phyloP scores from a whole-genome alignment of 2,329 filamentous ascomycete species.

The Pyrenochaeta sp. region DNA sequence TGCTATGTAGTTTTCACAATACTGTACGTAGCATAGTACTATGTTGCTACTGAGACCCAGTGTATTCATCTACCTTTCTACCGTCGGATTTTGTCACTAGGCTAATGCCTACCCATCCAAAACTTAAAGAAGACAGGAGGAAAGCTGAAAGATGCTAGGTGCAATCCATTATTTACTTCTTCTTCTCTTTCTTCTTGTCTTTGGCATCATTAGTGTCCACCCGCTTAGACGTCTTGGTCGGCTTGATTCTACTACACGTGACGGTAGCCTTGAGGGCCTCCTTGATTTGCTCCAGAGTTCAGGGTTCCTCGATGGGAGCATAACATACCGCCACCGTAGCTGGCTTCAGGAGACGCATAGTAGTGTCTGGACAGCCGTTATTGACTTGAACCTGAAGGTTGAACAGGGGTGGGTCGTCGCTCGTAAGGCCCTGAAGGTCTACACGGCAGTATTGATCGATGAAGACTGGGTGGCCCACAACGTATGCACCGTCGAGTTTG shows the following conservation, averaged over 20 bases:
- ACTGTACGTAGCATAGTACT: not conserved
- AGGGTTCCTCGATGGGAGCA: slow-evolving; percentile 1
- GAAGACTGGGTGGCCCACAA: not conserved
- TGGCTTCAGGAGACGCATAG: not conserved
- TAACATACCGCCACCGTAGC: not conserved
- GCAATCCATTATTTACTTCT: not conserved
- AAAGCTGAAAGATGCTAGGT: not conserved
- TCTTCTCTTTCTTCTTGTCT: not conserved
- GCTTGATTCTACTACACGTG: not conserved
- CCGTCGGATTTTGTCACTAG: not conserved
- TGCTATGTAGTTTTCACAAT: not conserved
- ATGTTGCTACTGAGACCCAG: not conserved
- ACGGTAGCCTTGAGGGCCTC: not conserved
- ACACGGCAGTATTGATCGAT: not conserved
- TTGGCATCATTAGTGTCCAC: not conserved
- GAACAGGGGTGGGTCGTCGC: not conserved
- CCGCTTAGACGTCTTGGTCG: not conserved
- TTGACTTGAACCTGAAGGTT: slow-evolving; percentile 7
- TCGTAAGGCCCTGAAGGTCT: not conserved
- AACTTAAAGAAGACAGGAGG: not conserved
- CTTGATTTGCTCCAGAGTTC: not conserved
- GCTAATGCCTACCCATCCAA: not conserved
- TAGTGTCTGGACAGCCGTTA: not conserved
- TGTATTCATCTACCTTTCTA: too few species aligned
- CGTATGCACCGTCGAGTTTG: slow-evolving; percentile 5